Conservation (phyloP, 345 rosid genomes). For the Moricandia moricandioides region DNA sequence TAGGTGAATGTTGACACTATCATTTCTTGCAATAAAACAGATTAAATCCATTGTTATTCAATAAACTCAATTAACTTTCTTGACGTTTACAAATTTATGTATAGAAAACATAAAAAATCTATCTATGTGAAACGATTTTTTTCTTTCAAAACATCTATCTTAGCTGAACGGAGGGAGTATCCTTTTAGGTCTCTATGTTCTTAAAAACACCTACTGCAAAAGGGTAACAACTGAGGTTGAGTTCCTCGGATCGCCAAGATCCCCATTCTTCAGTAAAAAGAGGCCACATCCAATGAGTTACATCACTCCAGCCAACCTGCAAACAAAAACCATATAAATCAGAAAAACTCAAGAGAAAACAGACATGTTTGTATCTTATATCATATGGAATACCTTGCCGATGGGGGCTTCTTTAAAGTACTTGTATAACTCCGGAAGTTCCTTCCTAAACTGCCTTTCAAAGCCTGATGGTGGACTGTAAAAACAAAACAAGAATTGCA, state of each 20-base stretch:
- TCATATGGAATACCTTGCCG: conserved; percentile 50
- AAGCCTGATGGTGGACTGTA: conserved; percentile 85
- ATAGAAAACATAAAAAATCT: neutral
- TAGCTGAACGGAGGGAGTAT: neutral
- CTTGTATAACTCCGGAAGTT: conserved; percentile 57
- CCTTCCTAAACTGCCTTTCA: conserved; percentile 57
- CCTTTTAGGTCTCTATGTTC: neutral
- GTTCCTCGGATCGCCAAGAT: conserved; percentile 70
- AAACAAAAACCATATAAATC: neutral
- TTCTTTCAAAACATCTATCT: neutral
- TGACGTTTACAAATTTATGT: neutral
- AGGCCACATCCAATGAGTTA: conserved; percentile 97
- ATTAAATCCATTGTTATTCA: neutral
- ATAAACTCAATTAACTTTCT: neutral
- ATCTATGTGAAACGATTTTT: neutral
- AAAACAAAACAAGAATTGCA: conserved; percentile 5
- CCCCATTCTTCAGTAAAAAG: conserved; percentile 78
- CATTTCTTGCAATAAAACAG: neutral
- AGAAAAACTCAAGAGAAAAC: neutral
- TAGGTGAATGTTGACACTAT: neutral
- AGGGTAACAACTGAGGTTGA: conserved; percentile 76
- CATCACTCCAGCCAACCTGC: conserved; percentile 83
- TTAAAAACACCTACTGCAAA: conserved; percentile 52
- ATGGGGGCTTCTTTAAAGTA: conserved; percentile 67
- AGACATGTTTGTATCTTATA: conserved; percentile 10